These are phyloP conservation scores for Citrus glauca DNA, from an alignment of 345 rosid genomes.

Conservation along the genomic window DNA sequence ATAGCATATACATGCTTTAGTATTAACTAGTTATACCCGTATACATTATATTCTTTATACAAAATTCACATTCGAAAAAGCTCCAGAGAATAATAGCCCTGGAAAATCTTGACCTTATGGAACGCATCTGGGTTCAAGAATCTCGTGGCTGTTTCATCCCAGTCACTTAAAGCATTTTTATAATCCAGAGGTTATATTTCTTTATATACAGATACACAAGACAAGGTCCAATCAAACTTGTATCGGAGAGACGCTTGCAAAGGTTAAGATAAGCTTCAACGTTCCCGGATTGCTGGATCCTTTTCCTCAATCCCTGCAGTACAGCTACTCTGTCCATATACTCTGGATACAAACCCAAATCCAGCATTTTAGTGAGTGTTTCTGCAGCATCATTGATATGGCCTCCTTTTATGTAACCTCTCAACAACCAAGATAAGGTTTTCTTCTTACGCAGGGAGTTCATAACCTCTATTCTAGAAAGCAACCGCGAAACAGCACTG, in stretches of 20 bases:
- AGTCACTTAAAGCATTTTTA: conserved; percentile 56
- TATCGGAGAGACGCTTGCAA: conserved; percentile 64
- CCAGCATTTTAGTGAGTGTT: conserved; percentile 61
- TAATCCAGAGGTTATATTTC: conserved; percentile 74
- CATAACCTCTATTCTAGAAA: conserved; percentile 50
- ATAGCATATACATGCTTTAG: not conserved
- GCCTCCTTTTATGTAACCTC: conserved; percentile 89
- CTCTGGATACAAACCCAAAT: conserved; percentile 71
- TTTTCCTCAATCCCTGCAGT: conserved; percentile 77
- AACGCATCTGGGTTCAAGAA: not conserved
- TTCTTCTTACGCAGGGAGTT: conserved; percentile 51
- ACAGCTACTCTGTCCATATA: conserved; percentile 85
- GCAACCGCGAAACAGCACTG: conserved; percentile 51
- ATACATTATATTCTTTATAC: not conserved
- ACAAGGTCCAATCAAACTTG: conserved; percentile 68
- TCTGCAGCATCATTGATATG: conserved; percentile 75
- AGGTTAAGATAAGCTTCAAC: conserved; percentile 58
- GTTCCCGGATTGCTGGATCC: conserved; percentile 56
- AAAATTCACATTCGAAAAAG: conserved; percentile 12
- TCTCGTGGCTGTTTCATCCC: not conserved
- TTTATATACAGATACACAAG: conserved; percentile 72
- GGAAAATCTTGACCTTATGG: not conserved
- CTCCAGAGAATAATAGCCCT: not conserved
- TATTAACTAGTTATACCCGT: not conserved
- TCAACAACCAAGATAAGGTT: conserved; percentile 70